A percentile compares a stretch with the other conserved stretches of the same genome.
These are phyloP conservation scores for Pterocarpus santalinus DNA, from an alignment of 306 rosid genomes.

Conservation along the genomic window DNA sequence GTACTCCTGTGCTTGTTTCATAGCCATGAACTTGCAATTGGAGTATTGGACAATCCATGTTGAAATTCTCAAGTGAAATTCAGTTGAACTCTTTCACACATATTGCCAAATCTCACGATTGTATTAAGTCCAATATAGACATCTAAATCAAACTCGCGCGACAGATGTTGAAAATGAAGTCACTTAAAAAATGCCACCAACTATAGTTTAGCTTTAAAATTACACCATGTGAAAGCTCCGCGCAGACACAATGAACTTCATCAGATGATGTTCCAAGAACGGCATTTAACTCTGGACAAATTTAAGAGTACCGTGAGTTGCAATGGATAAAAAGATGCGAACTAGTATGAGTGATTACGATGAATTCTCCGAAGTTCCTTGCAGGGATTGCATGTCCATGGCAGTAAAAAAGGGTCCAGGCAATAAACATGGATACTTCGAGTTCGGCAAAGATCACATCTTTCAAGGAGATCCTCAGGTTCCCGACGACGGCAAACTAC, in stretches of 20 bases:
- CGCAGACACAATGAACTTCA: slow-evolving; percentile 30
- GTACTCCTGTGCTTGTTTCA: slow-evolving; percentile 3
- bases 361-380: slow-evolving; percentile 69
- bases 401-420: slow-evolving; percentile 79
- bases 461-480: slow-evolving; percentile 78
- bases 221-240: not conserved
- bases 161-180: slow-evolving; percentile 14
- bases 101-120: not conserved
- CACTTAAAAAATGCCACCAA: slow-evolving; percentile 3
- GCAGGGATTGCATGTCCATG: slow-evolving; percentile 89
- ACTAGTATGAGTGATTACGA: slow-evolving; percentile 45
- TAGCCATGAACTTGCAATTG: not conserved
- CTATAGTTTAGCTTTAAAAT: not conserved
- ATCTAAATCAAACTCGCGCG: slow-evolving; percentile 4
- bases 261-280: slow-evolving; percentile 14
- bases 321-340: not conserved
- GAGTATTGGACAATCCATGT: not conserved
- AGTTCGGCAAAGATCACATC: slow-evolving; percentile 57
- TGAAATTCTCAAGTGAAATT: not conserved
- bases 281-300: slow-evolving; percentile 14
- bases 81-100: not conserved
- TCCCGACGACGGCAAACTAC: slow-evolving; percentile 68
- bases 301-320: slow-evolving; percentile 2
- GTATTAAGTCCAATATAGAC: not conserved
- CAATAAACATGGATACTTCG: slow-evolving; percentile 69